Base-by-base conservation (phyloP, 192 early-diverging fungal genomes). In the Mortierella hygrophila region DNA sequence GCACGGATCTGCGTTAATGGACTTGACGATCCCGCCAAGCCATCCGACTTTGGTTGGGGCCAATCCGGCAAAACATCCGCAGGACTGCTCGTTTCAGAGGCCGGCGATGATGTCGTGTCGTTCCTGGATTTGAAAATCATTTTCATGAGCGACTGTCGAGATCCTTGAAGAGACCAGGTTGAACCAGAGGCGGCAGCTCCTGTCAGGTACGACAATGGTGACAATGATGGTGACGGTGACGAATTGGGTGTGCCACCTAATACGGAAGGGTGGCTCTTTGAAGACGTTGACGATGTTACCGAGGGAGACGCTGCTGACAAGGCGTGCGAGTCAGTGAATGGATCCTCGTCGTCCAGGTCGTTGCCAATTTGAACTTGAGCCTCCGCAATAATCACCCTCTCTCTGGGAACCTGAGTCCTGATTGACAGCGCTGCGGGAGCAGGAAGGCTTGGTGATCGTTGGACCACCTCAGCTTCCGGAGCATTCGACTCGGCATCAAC, bases 101-200 rank as follows among this genome's bases (percentile, higher is more conserved):
- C 55, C 13, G 74, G 32, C 10, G 77, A 68, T 11, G 72, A 26
- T 41, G 70, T 26, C 1, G 41, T 4, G 11, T 86, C 84, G 41
- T 80, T 86, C 41, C 77, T 86, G 2, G 84, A 74, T 35, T 86
- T 86, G 65, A 86, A 86, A 41, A 86, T 81, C 75, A 80, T 80
- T 52, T 86, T 86, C 84, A 86, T 86, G 10, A 86, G 70, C 9
- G 84, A 79, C 26, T 81, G 70, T 41, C 84, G 68, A n/a, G 84
- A 86, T 46, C 84, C 79, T 49, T 86, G 84, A 23, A 86, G 42
- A 20, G 84, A 86, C 84, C 84, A 86, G 11, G 77, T 79, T 32
- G 84, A 77, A 5, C 84, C 79, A 46, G 84, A 75, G n/a, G 75
- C 70, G 42, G 75, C 18, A 11, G 75, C 73, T 63, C 84, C 84